A percentile compares a stretch with the other conserved stretches of the same genome.
These are phyloP conservation scores for Penicillium sp. DNA, from an alignment of 2,329 filamentous ascomycete species.

Conservation along the genomic window DNA sequence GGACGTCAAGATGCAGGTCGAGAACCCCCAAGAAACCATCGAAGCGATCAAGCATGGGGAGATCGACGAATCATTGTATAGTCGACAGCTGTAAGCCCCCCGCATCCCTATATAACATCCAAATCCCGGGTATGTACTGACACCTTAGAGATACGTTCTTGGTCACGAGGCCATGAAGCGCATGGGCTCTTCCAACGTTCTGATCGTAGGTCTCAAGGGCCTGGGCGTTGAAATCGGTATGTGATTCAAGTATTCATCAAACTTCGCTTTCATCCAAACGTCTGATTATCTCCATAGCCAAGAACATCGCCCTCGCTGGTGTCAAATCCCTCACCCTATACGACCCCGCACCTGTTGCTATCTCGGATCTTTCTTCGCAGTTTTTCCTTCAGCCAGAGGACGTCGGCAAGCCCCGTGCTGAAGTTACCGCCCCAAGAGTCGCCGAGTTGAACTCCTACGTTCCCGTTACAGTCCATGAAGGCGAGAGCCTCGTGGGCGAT, in stretches of 20 bases:
- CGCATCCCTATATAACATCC: not conserved
- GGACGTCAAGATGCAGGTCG: conserved; percentile 62
- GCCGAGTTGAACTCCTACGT: conserved; percentile 97
- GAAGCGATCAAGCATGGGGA: conserved; percentile 63
- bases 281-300: conserved; percentile 56
- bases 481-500: conserved; percentile 67
- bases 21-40: conserved; percentile 56
- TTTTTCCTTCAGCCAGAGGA: conserved; percentile 91
- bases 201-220: conserved; percentile 87
- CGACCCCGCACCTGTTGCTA: conserved; percentile 78
- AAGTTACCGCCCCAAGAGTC: conserved; percentile 81
- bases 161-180: conserved; percentile 93
- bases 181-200: conserved; percentile 93
- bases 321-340: conserved; percentile 95
- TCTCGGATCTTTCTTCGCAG: conserved; percentile 90
- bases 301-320: conserved; percentile 96
- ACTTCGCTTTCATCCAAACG: not conserved
- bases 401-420: conserved; percentile 86
- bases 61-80: conserved; percentile 67
- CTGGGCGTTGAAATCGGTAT: conserved; percentile 85
- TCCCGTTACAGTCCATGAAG: conserved; percentile 72
- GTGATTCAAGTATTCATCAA: conserved; percentile 13
- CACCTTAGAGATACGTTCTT: conserved; percentile 57
- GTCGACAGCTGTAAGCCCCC: conserved; percentile 55
- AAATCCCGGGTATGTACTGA: conserved; percentile 9